Evolutionary conservation across 1,139 yeast species (phyloP).

Genomic region (Magnusiomyces starmeri): DNA sequence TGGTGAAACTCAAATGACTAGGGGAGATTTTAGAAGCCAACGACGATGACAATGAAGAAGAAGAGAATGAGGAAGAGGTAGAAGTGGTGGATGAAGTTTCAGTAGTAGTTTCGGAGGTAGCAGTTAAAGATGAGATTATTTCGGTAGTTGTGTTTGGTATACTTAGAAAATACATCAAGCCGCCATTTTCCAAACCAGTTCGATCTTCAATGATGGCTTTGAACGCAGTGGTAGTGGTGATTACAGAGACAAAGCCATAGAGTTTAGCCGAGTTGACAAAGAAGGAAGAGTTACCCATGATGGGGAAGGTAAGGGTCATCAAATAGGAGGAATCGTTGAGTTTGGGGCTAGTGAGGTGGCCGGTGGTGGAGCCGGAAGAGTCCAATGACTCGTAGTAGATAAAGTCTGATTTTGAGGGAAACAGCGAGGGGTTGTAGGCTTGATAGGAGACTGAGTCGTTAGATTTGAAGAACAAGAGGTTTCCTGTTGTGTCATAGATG

Average conservation of each 20-base stretch:
- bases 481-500: conserved; percentile 51
- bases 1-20: background rate
- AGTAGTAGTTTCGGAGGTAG: background rate
- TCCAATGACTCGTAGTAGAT: conserved; percentile 28
- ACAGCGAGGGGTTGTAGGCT: conserved; percentile 7
- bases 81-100: background rate
- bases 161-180: conserved; percentile 38
- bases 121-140: background rate
- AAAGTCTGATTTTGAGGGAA: conserved; percentile 3
- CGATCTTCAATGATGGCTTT: conserved; percentile 45
- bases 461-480: conserved; percentile 35
- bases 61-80: background rate
- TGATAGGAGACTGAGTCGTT: conserved; percentile 19
- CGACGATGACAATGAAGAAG: background rate
- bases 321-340: conserved; percentile 27
- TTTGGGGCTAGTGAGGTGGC: conserved; percentile 11
- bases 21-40: no score
- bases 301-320: conserved; percentile 60
- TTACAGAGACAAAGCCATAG: conserved; percentile 65
- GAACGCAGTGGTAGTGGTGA: conserved; percentile 52
- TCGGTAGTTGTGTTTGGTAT: background rate
- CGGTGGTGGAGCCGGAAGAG: conserved; percentile 25
- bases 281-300: conserved; percentile 66
- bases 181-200: conserved; percentile 37
- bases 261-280: conserved; percentile 50